These are phyloP conservation scores for Curvularia sp. DNA, from an alignment of 2,329 filamentous ascomycete species.

Conservation along the genomic window DNA sequence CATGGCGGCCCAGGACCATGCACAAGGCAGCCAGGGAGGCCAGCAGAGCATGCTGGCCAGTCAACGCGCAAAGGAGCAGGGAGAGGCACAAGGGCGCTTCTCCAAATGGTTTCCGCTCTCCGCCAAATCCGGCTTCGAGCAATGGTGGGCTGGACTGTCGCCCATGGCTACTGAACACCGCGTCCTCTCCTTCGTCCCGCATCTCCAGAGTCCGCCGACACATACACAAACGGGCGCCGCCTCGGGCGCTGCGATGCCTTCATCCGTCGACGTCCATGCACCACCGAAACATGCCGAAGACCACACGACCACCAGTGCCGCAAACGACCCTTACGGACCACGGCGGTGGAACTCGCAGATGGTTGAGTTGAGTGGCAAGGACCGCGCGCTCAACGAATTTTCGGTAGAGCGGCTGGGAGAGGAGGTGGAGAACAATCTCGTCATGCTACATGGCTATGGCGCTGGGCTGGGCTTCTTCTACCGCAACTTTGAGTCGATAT, in stretches of 20 bases:
- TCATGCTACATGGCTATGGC: constrained; percentile 97
- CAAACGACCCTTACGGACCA: constrained; percentile 80
- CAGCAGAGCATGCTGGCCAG: constrained; percentile 60
- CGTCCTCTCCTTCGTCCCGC: constrained; percentile 85
- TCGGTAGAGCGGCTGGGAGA: constrained; percentile 85
- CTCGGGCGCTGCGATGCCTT: constrained; percentile 54
- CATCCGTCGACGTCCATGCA: constrained; percentile 51
- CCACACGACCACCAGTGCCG: constrained; percentile 56
- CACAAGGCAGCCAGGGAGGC: constrained; percentile 32
- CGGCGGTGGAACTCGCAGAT: constrained; percentile 86
- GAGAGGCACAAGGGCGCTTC: constrained; percentile 42
- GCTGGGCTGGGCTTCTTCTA: constrained; percentile 98
- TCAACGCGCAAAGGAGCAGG: constrained; percentile 54
- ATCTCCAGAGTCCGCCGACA: constrained; percentile 74
- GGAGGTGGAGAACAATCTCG: constrained; percentile 80
- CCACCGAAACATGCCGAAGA: constrained; percentile 49
- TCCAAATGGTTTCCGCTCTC: constrained; percentile 77
- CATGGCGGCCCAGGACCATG: constrained; percentile 39
- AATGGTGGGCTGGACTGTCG: constrained; percentile 83
- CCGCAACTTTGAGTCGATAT: constrained; percentile 92
- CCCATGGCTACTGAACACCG: constrained; percentile 85
- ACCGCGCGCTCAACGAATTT: constrained; percentile 90
- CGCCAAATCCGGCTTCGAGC: constrained; percentile 81
- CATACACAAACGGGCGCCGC: constrained; percentile 69
- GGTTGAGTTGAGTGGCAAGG: constrained; percentile 82